Evolutionary conservation across 2,329 filamentous ascomycete species (phyloP).

Genomic region (Colletotrichum shisoi): DNA sequence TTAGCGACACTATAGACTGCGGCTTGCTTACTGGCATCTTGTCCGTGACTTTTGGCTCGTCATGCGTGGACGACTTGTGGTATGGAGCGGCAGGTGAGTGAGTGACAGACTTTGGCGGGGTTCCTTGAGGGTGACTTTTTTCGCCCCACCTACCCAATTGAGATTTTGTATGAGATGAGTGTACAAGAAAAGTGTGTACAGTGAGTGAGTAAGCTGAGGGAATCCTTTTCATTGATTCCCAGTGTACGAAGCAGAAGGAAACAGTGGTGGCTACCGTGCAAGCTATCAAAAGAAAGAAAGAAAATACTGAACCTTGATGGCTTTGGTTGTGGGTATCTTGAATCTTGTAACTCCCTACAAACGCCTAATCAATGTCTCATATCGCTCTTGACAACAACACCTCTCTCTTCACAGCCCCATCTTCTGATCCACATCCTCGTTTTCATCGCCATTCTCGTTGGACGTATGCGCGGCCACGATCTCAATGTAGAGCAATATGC

Average conservation of each 20-base stretch:
- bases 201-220: no score
- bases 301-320: background rate
- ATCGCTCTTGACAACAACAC: background rate
- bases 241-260: no score
- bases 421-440: slow-evolving; percentile 16
- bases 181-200: no score
- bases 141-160: slow-evolving; percentile 19
- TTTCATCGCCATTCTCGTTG: background rate
- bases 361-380: slow-evolving; percentile 8
- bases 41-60: background rate
- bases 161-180: background rate
- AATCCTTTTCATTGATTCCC: no score
- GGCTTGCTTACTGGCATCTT: slow-evolving; percentile 36
- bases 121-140: slow-evolving; percentile 2
- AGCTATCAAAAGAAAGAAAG: background rate
- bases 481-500: slow-evolving; percentile 47
- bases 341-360: background rate
- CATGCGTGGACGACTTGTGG: background rate
- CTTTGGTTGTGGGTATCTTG: slow-evolving; percentile 25
- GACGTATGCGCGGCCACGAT: slow-evolving; percentile 25
- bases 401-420: slow-evolving; percentile 25
- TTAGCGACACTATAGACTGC: background rate
- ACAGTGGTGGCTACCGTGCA: background rate
- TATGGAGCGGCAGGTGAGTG: background rate
- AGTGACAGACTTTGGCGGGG: slow-evolving; percentile 23